Base-by-base conservation (phyloP, 768 basidiomycete species). In the Cyclocybe cylindracea region DNA sequence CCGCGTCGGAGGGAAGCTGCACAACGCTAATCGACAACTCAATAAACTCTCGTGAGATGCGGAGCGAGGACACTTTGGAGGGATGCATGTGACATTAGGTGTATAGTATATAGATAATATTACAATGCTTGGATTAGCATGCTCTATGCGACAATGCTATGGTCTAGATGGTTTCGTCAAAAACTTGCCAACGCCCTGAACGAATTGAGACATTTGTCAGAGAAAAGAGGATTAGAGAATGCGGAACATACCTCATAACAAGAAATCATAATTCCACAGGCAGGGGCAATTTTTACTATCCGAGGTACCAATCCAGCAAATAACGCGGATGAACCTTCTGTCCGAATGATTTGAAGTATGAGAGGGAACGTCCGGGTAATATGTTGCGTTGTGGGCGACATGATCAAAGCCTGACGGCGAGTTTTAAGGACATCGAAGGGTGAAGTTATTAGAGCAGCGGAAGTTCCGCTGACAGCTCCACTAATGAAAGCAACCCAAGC, bases 381-480 rank as follows among this genome's bases (percentile, higher is more conserved):
- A 14, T 71, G 61, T 18, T 69, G 55, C 7, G 73, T 64, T 3
- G 84, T 65, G 7, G 76, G 65, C 7, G 80, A 75, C 87, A 92
- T 89, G 34, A 89, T 60, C 39, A 91, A 73, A 3, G 94, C 86
- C 65, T 99, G 97, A 45, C 92, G 77, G 48, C 96, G 82, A 2
- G 97, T 98, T 70, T 99, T 99, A 50, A 98, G 78, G 16, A 98
- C 94, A 64, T 99, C 97, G 64, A 98, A 97, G 0, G 97, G 96
- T 10, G 93, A 92, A 2, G 96, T 98, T 50, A 96, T 55, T 24
- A 97, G 71, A 1, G 95, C 93, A 8, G 96, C 91, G 0, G 80
- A 77, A 35, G 85, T 93, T 45, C 97, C 97, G 58, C 91, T 93
- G 46, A 87, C 70, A 7, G 94, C 94, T 1, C 97, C 97, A 61